Evolutionary conservation across 176 grass and related monocot species (phyloP).

Genomic region (Oryza punctata): DNA sequence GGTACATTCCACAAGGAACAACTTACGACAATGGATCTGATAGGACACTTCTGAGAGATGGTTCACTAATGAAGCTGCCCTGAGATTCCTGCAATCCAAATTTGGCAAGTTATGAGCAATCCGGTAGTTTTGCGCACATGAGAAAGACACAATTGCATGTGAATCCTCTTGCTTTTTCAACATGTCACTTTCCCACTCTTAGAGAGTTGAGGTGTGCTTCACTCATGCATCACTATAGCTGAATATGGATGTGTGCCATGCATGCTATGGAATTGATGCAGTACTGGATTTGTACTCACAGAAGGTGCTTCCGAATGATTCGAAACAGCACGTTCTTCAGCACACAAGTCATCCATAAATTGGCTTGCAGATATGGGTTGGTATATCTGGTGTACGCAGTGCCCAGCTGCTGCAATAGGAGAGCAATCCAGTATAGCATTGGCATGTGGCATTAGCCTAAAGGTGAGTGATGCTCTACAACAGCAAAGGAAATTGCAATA

Average conservation of each 20-base stretch:
- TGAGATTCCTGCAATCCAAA: constrained; percentile 58
- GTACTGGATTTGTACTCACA: constrained; percentile 53
- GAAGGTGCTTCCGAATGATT: constrained; percentile 53
- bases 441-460: constrained; percentile 72
- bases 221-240: constrained; percentile 4
- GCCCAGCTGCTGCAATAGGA: constrained; percentile 65
- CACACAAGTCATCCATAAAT: constrained; percentile 64
- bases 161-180: neutral
- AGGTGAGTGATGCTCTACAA: constrained; percentile 77
- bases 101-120: constrained; percentile 28
- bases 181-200: neutral
- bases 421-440: constrained; percentile 77
- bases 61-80: constrained; percentile 53
- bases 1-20: constrained; percentile 21
- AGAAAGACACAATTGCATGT: neutral
- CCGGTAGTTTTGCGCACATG: neutral
- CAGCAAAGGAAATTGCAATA: neutral
- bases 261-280: constrained; percentile 11
- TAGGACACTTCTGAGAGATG: constrained; percentile 76
- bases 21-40: constrained; percentile 88
- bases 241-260: constrained; percentile 4
- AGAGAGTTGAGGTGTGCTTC: neutral
- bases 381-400: constrained; percentile 63
- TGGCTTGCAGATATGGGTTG: constrained; percentile 67
- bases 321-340: constrained; percentile 54